These are phyloP conservation scores for Colletotrichum incanum DNA, from an alignment of 2,329 filamentous ascomycete species.

Conservation along the genomic window DNA sequence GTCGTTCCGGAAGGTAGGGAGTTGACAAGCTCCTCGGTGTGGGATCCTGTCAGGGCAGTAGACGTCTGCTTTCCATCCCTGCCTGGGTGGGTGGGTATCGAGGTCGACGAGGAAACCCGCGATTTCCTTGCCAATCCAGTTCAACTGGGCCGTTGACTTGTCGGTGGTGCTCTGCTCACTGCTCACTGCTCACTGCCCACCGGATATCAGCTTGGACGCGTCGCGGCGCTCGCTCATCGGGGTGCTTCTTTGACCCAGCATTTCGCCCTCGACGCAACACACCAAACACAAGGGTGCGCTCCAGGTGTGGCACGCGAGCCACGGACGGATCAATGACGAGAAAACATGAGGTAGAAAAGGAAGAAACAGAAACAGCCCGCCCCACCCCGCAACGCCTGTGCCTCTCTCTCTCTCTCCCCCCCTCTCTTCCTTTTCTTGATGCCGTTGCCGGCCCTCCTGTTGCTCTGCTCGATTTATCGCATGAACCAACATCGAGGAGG, in stretches of 20 bases:
- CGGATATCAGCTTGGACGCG: neutral
- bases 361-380: conserved; percentile 17
- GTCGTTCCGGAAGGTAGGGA: neutral
- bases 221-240: neutral
- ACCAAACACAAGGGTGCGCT: conserved; percentile 1
- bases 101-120: neutral
- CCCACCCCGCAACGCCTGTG: neutral
- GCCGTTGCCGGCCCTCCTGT: neutral
- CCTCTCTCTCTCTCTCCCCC: neutral
- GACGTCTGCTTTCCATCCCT: neutral
- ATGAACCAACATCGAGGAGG: neutral
- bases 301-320: neutral
- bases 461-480: neutral
- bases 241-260: conserved; percentile 1
- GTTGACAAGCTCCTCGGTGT: neutral
- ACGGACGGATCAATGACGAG: conserved; percentile 1
- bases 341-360: conserved; percentile 17
- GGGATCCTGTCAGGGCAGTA: neutral
- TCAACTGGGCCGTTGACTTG: neutral
- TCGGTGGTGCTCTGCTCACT: neutral
- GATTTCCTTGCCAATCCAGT: neutral
- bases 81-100: neutral
- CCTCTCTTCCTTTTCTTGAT: too few relatives aligned
- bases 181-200: neutral
- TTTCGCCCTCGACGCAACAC: conserved; percentile 9